Conservation (phyloP, 148 eudicot species). For the Dysphania ambrosioides region DNA sequence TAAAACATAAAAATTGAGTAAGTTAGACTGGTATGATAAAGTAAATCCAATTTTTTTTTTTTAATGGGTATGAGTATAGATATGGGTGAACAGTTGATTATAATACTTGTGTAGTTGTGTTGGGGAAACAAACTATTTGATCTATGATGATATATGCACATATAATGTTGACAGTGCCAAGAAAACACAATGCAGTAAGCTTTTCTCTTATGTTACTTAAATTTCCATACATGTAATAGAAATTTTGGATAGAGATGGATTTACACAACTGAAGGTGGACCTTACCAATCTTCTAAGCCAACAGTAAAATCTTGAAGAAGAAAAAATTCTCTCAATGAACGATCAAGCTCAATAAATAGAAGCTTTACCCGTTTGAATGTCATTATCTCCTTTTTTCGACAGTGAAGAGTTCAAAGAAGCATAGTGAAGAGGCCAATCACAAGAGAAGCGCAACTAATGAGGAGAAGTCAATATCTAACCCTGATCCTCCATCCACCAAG, state of each 20-base stretch:
- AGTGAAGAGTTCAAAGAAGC: conserved; percentile 2
- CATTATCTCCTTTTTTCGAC: background rate
- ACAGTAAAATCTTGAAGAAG: background rate
- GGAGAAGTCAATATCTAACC: conserved; percentile 22
- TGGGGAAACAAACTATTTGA: too few species aligned
- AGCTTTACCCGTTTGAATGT: background rate
- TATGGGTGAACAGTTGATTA: background rate
- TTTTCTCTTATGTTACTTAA: background rate
- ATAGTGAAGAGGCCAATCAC: background rate
- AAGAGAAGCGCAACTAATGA: conserved; percentile 18
- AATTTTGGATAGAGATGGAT: background rate
- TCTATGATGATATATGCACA: too few species aligned
- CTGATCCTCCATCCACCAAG: conserved; percentile 18
- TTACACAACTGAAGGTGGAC: background rate
- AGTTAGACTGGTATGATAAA: background rate
- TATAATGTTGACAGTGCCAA: background rate
- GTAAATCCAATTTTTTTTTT: background rate
- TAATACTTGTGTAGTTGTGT: background rate
- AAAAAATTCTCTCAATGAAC: background rate
- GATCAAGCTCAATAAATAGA: background rate
- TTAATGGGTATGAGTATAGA: too few species aligned
- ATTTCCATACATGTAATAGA: background rate
- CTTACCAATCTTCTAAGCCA: background rate
- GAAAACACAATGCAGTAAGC: background rate
- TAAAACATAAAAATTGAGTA: too few species aligned